Evolutionary conservation across 108 stramenopile species (phyloP), one percentile per base, ranked within the genome.

Genomic region (Stephanodiscus triporus): DNA sequence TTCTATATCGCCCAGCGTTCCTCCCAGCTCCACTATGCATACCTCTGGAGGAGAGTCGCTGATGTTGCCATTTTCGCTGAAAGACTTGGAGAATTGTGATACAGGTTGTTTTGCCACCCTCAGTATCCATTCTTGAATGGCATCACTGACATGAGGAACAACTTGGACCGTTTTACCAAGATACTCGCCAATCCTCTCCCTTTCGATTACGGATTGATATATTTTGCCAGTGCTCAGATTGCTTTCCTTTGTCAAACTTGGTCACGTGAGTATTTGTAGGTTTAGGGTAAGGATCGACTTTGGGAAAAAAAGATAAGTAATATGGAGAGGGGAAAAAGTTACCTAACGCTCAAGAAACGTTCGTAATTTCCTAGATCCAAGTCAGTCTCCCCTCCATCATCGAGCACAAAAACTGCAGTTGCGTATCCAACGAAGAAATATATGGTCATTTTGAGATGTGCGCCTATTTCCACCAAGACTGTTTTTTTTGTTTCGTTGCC

Each of bases 341-440:
- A 45, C 43, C 43, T 57, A 19, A 98, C 78, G 49, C 85, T 86
- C 54, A 99, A 85, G 68, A 99, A 99, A 20, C 98, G 89, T 80
- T 99, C 99, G 70, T 99, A 99, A 79, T 99, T 99, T 30, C 99
- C 99, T 29, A 99, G 75, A 86, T 99, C 99, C 65, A 99, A 83
- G 66, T 99, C 99, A 9, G 95, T 94, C 80, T 99, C 99, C n/a
- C 99, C 99, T 13, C 99, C 99, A 73, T 99, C 99, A 54, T 96
- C 88, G 34, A 99, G 75, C 14, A 99, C 97, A 74, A 98, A 99
- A 32, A 82, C 83, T 61, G 60, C 20, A 37, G 2, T 61, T 29
- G 27, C 30, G 11, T 14, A 27, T 57, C 27, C 27, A 54, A 22
- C 19, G 29, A 32, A 27, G 56, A 57, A 32, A 57, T 57, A 16